These are phyloP conservation scores for Periconia sp. DNA, from an alignment of 2,329 filamentous ascomycete genomes.

Conservation along the genomic window DNA sequence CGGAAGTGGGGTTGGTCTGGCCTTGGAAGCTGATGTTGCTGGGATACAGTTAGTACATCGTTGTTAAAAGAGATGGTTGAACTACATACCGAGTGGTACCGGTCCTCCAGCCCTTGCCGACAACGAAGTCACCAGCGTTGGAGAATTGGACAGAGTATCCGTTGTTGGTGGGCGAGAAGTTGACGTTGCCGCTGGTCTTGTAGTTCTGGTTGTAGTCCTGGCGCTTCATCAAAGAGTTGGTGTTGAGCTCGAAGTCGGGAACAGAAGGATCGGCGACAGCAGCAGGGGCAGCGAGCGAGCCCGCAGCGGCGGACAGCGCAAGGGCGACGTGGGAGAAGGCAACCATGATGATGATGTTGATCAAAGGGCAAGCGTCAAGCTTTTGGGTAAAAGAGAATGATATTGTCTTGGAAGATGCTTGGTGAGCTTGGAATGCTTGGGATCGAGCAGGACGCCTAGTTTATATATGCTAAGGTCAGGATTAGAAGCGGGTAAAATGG, in stretches of 20 bases:
- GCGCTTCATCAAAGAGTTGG: slow-evolving; percentile 20
- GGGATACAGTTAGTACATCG: neutral
- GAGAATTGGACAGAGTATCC: slow-evolving; percentile 33
- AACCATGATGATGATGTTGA: slow-evolving; percentile 26
- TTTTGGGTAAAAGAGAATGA: neutral
- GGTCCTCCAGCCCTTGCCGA: slow-evolving; percentile 36
- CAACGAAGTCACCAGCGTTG: slow-evolving; percentile 33
- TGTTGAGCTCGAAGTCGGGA: slow-evolving; percentile 31
- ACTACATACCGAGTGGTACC: slow-evolving; percentile 25
- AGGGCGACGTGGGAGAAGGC: slow-evolving; percentile 24
- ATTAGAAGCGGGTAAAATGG: neutral
- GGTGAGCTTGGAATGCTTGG: slow-evolving; percentile 9
- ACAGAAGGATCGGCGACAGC: slow-evolving; percentile 16
- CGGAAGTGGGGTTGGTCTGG: slow-evolving; percentile 21
- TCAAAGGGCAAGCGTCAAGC: neutral
- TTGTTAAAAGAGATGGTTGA: neutral
- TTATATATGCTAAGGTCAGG: slow-evolving; percentile 18
- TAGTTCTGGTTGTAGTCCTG: slow-evolving; percentile 40
- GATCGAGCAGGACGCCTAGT: slow-evolving; percentile 10
- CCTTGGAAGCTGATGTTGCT: slow-evolving; percentile 33
- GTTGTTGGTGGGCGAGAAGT: slow-evolving; percentile 27
- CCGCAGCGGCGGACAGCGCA: slow-evolving; percentile 21
- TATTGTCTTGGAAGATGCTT: slow-evolving; percentile 2
- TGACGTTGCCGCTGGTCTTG: slow-evolving; percentile 33
- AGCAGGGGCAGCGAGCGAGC: slow-evolving; percentile 25